Conservation (phyloP, 2,329 filamentous ascomycete species). For the Exophiala spinifera region DNA sequence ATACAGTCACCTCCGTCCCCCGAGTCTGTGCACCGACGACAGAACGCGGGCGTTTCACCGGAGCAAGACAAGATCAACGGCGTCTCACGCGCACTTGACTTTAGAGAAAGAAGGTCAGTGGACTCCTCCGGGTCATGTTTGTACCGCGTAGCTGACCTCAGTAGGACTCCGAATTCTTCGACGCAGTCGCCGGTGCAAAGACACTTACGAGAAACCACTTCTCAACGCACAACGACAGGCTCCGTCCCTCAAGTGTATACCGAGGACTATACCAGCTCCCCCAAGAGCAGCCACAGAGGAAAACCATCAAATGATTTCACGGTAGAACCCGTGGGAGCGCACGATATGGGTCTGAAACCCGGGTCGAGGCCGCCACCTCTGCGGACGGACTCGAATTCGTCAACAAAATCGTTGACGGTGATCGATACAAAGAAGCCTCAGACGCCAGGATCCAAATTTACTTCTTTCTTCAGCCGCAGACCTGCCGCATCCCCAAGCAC, state of each 20-base stretch:
- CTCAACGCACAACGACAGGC: constrained; percentile 7
- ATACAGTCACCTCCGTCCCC: constrained; percentile 16
- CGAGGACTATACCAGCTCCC: constrained; percentile 4
- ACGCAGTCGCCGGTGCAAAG: background rate
- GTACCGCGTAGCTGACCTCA: constrained; percentile 2
- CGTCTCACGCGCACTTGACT: constrained; percentile 1
- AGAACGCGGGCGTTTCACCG: background rate
- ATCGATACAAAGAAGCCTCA: constrained; percentile 44
- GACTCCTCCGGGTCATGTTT: background rate
- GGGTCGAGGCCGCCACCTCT: constrained; percentile 42
- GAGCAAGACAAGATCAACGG: constrained; percentile 1
- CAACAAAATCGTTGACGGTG: constrained; percentile 36
- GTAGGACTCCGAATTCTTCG: constrained; percentile 4
- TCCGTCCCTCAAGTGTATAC: constrained; percentile 4
- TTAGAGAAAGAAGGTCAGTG: constrained; percentile 10
- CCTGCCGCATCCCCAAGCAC: constrained; percentile 53
- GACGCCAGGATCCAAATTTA: constrained; percentile 56
- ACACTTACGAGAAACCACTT: constrained; percentile 3
- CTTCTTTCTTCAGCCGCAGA: constrained; percentile 67
- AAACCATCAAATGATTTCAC: constrained; percentile 18
- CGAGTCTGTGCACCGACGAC: constrained; percentile 16
- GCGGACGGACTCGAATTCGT: constrained; percentile 42
- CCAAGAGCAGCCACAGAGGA: constrained; percentile 1
- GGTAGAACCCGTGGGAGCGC: constrained; percentile 17
- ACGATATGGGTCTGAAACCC: constrained; percentile 44